Base-by-base conservation (phyloP, 73 alveolate genomes). In the Tetrahymena elliotti region DNA sequence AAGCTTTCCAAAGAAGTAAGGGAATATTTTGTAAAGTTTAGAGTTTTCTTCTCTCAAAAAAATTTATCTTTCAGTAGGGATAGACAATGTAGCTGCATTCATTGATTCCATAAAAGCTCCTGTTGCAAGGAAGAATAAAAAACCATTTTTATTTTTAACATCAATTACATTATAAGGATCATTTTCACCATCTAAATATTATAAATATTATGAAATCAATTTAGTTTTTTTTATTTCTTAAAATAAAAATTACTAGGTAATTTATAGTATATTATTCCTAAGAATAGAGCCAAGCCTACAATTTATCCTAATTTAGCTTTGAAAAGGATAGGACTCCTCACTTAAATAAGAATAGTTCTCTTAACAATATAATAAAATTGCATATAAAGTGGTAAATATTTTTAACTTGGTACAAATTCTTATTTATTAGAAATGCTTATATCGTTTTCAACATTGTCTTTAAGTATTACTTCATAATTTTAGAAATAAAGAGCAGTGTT, bases 11-110 rank as follows among this genome's bases (percentile, higher is more conserved):
- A 94, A 37, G 39, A 94, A 94, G 37, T 94, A 94, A 31, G 96
- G 84, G 22, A 22, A 24, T 35, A 84, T 39, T 37, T 83, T 94
- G 35, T 94, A 94, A 27, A 94, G 41, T 94, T 94, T 94, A 37
- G 96, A 35, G 38, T 94, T 94, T 18, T 94, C 96, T 39, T 94
- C 96, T 52, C 93, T 94, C 68, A 94, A 94, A 38, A 94, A 94
- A 9, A 94, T 54, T 83, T 38, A 33, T 84, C 96, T 94, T 52
- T 83, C 94, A 31, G 52, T 84, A 22, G 96, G 96, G 83, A 94
- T 53, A 33, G 68, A 82, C 20, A 68, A 22, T 1, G 33, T 20
- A 68, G 37, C 16, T 27, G 88, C 37, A 10, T 68, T 68, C 24
- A 68, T 22, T 11, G 88, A n/a, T 31, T 18, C 33, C 88, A 68